phyloP scores from a whole-genome alignment of 306 rosid species.

The Vachellia collinsii region DNA sequence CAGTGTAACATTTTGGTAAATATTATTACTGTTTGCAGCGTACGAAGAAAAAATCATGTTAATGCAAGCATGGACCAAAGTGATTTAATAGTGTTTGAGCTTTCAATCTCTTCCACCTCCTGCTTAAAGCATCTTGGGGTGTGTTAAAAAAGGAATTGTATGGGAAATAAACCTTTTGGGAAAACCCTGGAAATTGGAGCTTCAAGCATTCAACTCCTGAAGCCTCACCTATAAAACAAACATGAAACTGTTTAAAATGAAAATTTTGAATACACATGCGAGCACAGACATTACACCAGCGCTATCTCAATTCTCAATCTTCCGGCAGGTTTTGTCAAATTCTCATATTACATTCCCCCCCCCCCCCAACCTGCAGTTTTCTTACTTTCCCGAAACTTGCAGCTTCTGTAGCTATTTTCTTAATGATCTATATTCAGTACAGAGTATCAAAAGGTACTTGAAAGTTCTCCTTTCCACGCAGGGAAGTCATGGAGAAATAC shows the following conservation, averaged over 20 bases:
- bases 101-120: neutral
- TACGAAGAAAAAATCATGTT: no score
- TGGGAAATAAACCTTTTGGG: neutral
- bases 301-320: neutral
- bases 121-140: neutral
- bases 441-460: neutral
- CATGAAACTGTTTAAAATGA: neutral
- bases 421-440: conserved; percentile 1
- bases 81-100: neutral
- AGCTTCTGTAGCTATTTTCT: neutral
- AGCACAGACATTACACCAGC: neutral
- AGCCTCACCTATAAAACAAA: neutral
- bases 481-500: conserved; percentile 5
- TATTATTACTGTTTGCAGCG: no score
- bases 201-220: neutral
- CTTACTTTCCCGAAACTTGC: neutral
- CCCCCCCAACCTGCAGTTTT: neutral
- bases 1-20: no score
- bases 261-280: neutral
- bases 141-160: neutral
- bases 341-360: neutral
- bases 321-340: neutral
- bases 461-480: neutral
- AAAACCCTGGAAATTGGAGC: neutral
- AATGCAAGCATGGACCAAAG: neutral